A percentile compares a stretch with the other conserved stretches of the same genome.
Conservation (phyloP, 352 stramenopile genomes). For the Globisporangium mamillatum region DNA sequence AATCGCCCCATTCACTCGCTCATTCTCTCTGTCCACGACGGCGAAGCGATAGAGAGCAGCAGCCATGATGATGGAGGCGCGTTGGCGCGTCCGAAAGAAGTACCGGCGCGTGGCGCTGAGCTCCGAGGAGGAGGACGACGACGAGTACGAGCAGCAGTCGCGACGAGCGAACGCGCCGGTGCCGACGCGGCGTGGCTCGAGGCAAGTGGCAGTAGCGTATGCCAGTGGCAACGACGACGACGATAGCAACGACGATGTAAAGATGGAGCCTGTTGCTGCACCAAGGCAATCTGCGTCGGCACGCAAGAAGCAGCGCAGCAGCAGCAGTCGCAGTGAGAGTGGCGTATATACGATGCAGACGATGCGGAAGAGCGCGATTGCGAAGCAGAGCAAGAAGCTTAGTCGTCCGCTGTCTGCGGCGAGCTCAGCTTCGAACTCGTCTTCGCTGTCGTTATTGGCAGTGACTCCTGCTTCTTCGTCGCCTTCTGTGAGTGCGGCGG, state of each 20-base stretch:
- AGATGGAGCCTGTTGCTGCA: neutral
- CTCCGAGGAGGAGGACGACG: neutral
- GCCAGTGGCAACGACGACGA: neutral
- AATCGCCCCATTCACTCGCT: neutral
- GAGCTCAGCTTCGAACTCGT: neutral
- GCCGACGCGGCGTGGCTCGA: neutral
- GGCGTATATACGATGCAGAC: neutral
- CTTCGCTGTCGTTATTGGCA: neutral
- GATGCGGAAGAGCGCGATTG: neutral
- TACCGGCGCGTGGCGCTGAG: neutral
- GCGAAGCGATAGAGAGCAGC: neutral
- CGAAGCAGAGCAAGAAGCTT: neutral
- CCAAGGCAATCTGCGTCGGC: neutral
- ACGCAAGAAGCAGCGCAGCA: neutral
- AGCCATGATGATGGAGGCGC: neutral
- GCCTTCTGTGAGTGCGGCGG: neutral
- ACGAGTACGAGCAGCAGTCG: conserved; percentile 1
- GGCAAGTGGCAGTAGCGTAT: neutral
- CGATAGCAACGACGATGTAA: neutral
- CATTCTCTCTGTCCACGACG: neutral
- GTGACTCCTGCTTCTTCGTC: neutral
- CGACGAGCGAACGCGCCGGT: neutral
- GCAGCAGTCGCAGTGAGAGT: neutral
- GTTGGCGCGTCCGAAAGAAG: conserved; percentile 2
- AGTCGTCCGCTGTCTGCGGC: neutral